phyloP scores from a whole-genome alignment of 2,329 filamentous ascomycete genomes.

The Beauveria medogensis region DNA sequence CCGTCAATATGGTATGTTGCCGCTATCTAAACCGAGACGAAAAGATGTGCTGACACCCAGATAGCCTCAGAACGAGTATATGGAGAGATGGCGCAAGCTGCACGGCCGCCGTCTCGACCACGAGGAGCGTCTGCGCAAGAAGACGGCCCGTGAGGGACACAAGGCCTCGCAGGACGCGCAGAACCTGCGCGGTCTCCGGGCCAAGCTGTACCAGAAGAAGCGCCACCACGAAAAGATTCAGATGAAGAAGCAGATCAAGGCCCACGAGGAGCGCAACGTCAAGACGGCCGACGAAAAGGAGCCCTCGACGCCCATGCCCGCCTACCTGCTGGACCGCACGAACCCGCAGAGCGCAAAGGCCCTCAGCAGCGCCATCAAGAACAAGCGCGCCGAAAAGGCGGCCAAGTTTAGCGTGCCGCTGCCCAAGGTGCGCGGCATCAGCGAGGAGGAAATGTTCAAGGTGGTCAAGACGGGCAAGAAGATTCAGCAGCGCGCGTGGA shows the following conservation, averaged over 20 bases:
- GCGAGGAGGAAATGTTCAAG: slow-evolving; percentile 96
- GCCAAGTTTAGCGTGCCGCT: slow-evolving; percentile 88
- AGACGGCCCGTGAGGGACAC: slow-evolving; percentile 79
- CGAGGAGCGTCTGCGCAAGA: slow-evolving; percentile 85
- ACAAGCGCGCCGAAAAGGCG: slow-evolving; percentile 88
- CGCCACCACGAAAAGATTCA: slow-evolving; percentile 96
- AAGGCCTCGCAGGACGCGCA: slow-evolving; percentile 83
- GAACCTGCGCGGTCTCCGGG: slow-evolving; percentile 82
- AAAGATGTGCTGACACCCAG: background rate
- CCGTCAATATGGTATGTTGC: slow-evolving; percentile 26
- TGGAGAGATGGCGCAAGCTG: slow-evolving; percentile 57
- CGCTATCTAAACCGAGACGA: too few relatives aligned
- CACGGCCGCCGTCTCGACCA: slow-evolving; percentile 57
- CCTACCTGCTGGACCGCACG: slow-evolving; percentile 85
- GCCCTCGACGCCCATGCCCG: slow-evolving; percentile 72
- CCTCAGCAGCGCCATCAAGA: slow-evolving; percentile 81
- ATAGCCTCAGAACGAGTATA: slow-evolving; percentile 67
- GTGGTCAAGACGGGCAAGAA: slow-evolving; percentile 96
- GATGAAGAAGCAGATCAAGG: slow-evolving; percentile 90
- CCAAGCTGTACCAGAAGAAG: slow-evolving; percentile 90
- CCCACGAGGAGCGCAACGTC: slow-evolving; percentile 92
- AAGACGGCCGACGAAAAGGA: slow-evolving; percentile 79
- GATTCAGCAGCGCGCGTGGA: slow-evolving; percentile 76
- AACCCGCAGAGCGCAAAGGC: slow-evolving; percentile 56
- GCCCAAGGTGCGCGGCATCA: slow-evolving; percentile 85